Evolutionary conservation across 2,329 filamentous ascomycete species (phyloP), one percentile per base, ranked within the genome.

Genomic region (Colletotrichum destructivum): DNA sequence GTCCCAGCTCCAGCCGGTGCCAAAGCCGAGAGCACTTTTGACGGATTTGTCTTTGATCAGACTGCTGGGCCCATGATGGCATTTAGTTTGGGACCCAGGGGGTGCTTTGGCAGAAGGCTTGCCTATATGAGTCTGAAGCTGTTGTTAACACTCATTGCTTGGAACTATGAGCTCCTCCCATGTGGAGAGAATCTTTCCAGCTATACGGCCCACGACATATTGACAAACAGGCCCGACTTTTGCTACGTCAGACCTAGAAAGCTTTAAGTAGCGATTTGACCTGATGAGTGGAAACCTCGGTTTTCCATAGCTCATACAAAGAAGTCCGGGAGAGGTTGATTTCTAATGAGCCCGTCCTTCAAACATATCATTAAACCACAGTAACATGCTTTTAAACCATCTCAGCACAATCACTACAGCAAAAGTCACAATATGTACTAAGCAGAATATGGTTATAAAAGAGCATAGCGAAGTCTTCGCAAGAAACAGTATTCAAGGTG

Each of bases 101-200:
- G 79, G 3, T 85, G 83, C 64, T 84, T 79, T 59, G 83, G 83
- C 0, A 78, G 77, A 67, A 78, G 74, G 68, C 70, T 84, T 68
- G 83, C 80, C 0, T 76, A 81, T 49, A 42, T 82, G 54, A 75
- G 81, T 71, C 55, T 84, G 70, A 76, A 77, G 44, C 78, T 81
- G 18, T 70, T 80, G 54, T 75, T 82, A 26, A 79, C 78, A 12
- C 67, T 84, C 61, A 72, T 83, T 40, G 73, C 81, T 3, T 84
- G 82, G 83, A 77, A 79, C 55, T 84, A 84, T 72, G 75, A 81
- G 59, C 64, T 82, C 47, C 26, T 71, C 13, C 54, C 54, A 4
- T 56, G 54, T 11, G 31, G 18, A 3, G n/a, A 42, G 54, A 38
- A 56, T 16, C 54, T 56, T 12, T 42, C 54, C 26, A 40, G 54